Evolutionary conservation across 345 rosid genomes (phyloP).

Genomic region (Dovyalis caffra): DNA sequence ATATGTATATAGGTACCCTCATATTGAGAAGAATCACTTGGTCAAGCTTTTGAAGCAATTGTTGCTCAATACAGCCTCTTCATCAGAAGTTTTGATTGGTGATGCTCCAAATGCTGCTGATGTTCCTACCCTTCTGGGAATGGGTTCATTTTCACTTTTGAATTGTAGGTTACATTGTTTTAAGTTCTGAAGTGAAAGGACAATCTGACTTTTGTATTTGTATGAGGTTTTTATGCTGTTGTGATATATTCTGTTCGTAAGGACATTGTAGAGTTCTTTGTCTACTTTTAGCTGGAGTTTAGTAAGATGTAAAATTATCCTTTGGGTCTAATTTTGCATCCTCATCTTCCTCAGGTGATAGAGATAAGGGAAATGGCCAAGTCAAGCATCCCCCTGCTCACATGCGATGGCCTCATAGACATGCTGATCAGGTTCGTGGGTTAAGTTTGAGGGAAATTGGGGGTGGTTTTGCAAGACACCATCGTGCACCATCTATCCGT

Average conservation of each 20-base stretch:
- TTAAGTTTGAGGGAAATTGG: conserved; percentile 91
- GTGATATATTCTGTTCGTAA: neutral
- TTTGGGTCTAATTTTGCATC: conserved; percentile 17
- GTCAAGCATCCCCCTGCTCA: conserved; percentile 50
- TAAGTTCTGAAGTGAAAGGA: conserved; percentile 16
- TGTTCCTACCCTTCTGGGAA: conserved; percentile 91
- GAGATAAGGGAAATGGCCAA: conserved; percentile 39
- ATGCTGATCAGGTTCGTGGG: conserved; percentile 88
- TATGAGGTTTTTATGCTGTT: neutral
- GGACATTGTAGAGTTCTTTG: neutral
- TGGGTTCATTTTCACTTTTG: conserved; percentile 84
- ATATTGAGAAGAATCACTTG: conserved; percentile 83
- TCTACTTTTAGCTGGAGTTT: neutral
- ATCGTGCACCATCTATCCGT: conserved; percentile 90
- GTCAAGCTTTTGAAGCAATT: conserved; percentile 93
- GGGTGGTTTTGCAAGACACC: conserved; percentile 95
- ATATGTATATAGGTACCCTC: conserved; percentile 68
- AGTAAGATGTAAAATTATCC: neutral
- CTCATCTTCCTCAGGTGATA: conserved; percentile 46
- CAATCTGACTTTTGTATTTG: conserved; percentile 4
- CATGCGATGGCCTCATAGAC: conserved; percentile 97
- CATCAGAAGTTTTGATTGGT: conserved; percentile 44
- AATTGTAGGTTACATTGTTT: conserved; percentile 56
- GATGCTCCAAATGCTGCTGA: conserved; percentile 67
- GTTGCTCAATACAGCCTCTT: conserved; percentile 52